Evolutionary conservation across 306 rosid species (phyloP).

Genomic region (Castanospermum australe): DNA sequence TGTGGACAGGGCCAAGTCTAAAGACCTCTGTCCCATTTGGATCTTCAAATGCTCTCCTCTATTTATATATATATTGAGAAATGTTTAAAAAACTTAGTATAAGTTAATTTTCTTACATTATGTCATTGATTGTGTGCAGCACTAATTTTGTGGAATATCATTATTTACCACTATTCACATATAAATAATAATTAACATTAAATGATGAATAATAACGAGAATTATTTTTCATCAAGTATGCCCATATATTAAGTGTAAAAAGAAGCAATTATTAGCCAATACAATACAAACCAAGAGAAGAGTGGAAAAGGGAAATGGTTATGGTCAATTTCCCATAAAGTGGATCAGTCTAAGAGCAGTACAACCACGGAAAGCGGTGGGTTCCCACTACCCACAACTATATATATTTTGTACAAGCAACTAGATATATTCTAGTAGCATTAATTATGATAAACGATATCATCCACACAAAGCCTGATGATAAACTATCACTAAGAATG

Average conservation of each 20-base stretch:
- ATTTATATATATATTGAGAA: neutral
- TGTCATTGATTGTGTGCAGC: too few species aligned
- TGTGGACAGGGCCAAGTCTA: neutral
- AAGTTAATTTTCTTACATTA: too few species aligned
- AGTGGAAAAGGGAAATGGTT: neutral
- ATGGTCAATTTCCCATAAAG: neutral
- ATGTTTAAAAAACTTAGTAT: too few species aligned
- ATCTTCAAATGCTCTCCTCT: neutral
- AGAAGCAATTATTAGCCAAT: neutral
- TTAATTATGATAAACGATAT: neutral
- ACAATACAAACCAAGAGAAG: neutral
- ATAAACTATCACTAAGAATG: neutral
- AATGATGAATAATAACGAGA: too few species aligned
- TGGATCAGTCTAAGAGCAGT: neutral
- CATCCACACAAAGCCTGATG: constrained; percentile 16
- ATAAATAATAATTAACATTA: too few species aligned
- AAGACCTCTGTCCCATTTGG: neutral
- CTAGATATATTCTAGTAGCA: neutral
- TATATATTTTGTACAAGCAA: too few species aligned
- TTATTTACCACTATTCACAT: too few species aligned
- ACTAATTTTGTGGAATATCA: too few species aligned
- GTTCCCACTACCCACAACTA: neutral
- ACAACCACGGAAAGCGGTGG: neutral
- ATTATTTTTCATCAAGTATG: too few species aligned
- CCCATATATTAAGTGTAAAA: neutral